Conservation (phyloP, 768 basidiomycete species). For the Boletus fagicola region DNA sequence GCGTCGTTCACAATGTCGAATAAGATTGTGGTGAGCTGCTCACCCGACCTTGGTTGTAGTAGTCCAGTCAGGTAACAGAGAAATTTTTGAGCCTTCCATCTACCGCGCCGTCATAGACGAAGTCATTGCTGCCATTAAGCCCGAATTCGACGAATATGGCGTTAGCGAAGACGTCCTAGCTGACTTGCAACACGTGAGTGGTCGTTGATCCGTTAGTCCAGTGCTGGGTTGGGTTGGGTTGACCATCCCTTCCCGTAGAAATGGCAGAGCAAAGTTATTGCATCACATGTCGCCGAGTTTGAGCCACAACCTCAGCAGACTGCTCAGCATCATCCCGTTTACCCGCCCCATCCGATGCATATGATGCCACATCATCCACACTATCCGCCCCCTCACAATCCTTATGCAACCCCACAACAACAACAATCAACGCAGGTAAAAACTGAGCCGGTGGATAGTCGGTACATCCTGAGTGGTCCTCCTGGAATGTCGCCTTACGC, state of each 20-base stretch:
- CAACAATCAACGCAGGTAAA: constrained; percentile 55
- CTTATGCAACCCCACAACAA: constrained; percentile 42
- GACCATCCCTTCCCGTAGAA: constrained; percentile 49
- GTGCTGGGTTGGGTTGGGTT: constrained; percentile 5
- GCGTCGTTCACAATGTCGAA: constrained; percentile 72
- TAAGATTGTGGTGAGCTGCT: constrained; percentile 97
- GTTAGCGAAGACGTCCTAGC: constrained; percentile 88
- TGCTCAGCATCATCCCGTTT: constrained; percentile 48
- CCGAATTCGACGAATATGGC: constrained; percentile 96
- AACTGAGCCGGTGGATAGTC: constrained; percentile 66
- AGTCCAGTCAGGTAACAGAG: constrained; percentile 52
- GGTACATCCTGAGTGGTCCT: constrained; percentile 57
- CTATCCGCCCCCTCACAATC: constrained; percentile 50
- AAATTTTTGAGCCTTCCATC: constrained; percentile 74
- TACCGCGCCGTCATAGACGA: constrained; percentile 97
- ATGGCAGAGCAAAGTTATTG: constrained; percentile 95
- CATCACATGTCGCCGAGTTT: constrained; percentile 95
- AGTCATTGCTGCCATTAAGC: constrained; percentile 81
- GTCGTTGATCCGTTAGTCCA: constrained; percentile 13
- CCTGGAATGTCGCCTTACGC: constrained; percentile 47
- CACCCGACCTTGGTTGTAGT: constrained; percentile 58
- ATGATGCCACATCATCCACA: constrained; percentile 57
- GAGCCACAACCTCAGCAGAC: constrained; percentile 54
- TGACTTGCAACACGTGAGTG: constrained; percentile 83
- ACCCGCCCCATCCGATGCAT: constrained; percentile 62